Evolutionary conservation across 116 monocot genomes (phyloP), one percentile per base, ranked within the genome.

Genomic region (Dioscorea cayenensis): DNA sequence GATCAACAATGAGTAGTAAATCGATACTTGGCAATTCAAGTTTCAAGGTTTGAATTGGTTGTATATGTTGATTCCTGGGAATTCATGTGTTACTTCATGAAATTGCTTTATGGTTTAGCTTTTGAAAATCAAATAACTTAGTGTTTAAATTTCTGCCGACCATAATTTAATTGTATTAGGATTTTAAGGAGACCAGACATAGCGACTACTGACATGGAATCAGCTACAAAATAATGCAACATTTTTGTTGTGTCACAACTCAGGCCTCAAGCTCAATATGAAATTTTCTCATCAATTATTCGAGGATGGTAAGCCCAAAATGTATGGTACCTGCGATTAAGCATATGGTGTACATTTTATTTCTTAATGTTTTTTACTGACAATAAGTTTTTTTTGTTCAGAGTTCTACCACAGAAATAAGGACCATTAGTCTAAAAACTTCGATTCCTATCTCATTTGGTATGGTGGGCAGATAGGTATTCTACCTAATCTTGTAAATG

Each of bases 221-320:
- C 75, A 69, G 76, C 82, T 50, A 80, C 92, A 52, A 75, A 43
- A 70, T 74, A 67, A 27, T 92, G 85, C 80, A 96, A 84, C 64
- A 66, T 96, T 37, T 92, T 85, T 79, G 79, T 81, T 66, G 96
- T 96, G 69, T 87, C 90, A 59, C 80, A 79, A 21, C 52, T 65
- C 48, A 87, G 68, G n/a, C n/a, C n/a, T n/a, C n/a, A n/a, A n/a
- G 66, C 55, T 92, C 28, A 77, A 66, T 8, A 61, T 80, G 36
- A 92, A 86, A 62, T 71, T 85, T 77, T 63, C 81, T 23, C 60
- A 61, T 66, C 29, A 29, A 29, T 29, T 3, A 29, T 29, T 29
- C 29, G 29, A 29, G 29, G 69, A 73, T 20, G 58, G 63, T 25
- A n/a, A 61, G 52, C n/a, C 35, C 69, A n/a, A 49, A 84, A 76